A percentile compares a stretch with the other conserved stretches of the same genome.
Evolutionary conservation across 2,329 filamentous ascomycete species (phyloP).

Genomic region (Tolypocladium guangdongense): DNA sequence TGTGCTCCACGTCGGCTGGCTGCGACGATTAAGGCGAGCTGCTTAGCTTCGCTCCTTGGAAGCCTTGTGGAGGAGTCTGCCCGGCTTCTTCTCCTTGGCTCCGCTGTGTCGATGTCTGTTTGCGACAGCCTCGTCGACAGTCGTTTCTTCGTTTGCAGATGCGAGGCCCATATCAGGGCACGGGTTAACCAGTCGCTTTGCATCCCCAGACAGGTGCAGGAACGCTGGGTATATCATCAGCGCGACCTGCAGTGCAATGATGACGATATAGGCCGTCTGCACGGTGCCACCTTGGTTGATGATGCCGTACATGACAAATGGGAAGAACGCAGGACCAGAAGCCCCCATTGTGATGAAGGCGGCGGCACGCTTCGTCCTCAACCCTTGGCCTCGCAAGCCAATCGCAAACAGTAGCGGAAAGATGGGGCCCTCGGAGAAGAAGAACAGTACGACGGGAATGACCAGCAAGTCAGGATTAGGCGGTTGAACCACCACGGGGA

Average conservation of each 20-base stretch:
- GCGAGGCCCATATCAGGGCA: conserved; percentile 11
- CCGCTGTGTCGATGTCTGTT: conserved; percentile 6
- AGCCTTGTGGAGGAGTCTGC: conserved; percentile 13
- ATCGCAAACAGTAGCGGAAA: conserved; percentile 76
- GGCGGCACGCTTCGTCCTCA: conserved; percentile 68
- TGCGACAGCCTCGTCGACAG: conserved; percentile 6
- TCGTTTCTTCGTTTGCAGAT: conserved; percentile 8
- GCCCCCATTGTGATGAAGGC: conserved; percentile 69
- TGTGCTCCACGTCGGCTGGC: conserved; percentile 16
- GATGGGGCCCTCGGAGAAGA: conserved; percentile 73
- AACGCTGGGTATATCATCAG: conserved; percentile 39
- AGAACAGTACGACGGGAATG: conserved; percentile 57
- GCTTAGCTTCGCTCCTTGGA: conserved; percentile 15
- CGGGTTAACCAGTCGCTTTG: conserved; percentile 31
- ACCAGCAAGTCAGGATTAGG: conserved; percentile 36
- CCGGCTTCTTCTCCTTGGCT: conserved; percentile 11
- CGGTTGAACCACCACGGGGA: conserved; percentile 34
- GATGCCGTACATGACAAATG: conserved; percentile 62
- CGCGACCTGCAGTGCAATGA: conserved; percentile 39
- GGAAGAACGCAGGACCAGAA: conserved; percentile 62
- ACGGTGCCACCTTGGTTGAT: conserved; percentile 48
- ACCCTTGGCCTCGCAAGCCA: conserved; percentile 67
- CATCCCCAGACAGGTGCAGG: conserved; percentile 34
- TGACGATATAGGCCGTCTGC: conserved; percentile 53
- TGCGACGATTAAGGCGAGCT: conserved; percentile 18